Conservation (phyloP, 257 asterid species). For the Gentiana macrophylla region DNA sequence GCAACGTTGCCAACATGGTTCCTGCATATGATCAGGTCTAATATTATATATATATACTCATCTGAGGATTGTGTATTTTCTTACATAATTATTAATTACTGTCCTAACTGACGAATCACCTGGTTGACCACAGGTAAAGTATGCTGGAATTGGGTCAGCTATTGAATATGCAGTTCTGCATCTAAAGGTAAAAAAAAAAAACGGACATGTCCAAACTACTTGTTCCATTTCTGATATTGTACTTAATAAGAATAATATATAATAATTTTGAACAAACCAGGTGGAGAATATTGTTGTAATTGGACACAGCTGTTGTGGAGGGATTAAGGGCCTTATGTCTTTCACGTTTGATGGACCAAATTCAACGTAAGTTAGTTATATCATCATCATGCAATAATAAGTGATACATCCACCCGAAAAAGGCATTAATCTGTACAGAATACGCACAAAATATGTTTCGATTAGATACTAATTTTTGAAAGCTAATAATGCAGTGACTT, state of each 20-base stretch:
- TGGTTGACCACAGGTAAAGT: constrained; percentile 37
- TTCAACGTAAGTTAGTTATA: constrained; percentile 37
- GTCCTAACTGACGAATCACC: background rate
- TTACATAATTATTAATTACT: too few relatives aligned
- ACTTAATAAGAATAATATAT: too few relatives aligned
- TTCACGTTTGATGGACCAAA: constrained; percentile 58
- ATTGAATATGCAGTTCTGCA: constrained; percentile 78
- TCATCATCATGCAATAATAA: too few relatives aligned
- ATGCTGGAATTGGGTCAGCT: constrained; percentile 78
- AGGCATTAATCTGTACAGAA: too few relatives aligned
- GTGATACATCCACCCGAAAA: too few relatives aligned
- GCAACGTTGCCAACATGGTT: constrained; percentile 88
- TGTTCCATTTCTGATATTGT: background rate
- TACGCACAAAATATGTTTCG: too few relatives aligned
- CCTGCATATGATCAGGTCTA: constrained; percentile 75
- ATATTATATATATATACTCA: too few relatives aligned
- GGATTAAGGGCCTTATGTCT: constrained; percentile 94
- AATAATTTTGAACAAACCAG: constrained; percentile 14
- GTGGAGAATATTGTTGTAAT: constrained; percentile 74
- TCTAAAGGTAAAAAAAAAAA: constrained; percentile 48
- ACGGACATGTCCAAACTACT: background rate
- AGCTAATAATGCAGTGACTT: constrained; percentile 42
- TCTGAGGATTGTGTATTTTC: too few relatives aligned
- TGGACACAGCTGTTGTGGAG: constrained; percentile 97
- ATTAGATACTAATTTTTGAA: background rate